Evolutionary conservation across 805 yeast species (phyloP), one percentile per base, ranked within the genome.

Genomic region (Clavispora santaluciae): DNA sequence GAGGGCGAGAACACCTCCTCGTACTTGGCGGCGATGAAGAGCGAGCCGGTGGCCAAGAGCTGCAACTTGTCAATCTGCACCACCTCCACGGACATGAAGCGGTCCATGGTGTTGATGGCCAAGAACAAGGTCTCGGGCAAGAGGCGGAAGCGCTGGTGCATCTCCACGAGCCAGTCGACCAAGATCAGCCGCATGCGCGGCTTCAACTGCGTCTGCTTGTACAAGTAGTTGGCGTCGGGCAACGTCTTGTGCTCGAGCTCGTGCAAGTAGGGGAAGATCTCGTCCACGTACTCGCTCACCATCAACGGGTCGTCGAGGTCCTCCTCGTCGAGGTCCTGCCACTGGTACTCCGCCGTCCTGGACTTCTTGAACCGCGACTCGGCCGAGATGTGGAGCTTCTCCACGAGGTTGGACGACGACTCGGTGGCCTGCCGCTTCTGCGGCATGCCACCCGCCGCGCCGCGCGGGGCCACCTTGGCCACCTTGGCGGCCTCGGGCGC

Each of bases 91-190:
- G 89, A 78, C 76, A 90, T 76, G 62, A 85, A 88, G 50, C 96
- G 67, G 64, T 90, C 97, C 86, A 89, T 83, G 40, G 86, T 64
- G 62, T 87, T 88, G 41, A 86, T 83, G 4, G 95, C 87, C 42
- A 89, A 68, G 55, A 79, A 86, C 42, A 90, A 73, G 7, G 95
- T 86, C 63, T 89, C 96, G 1, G 95, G 95, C 33, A 84, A 71
- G 47, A 90, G 73, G 49, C 90, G 75, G 63, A 89, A 89, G 59
- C 86, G 76, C 50, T 80, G 70, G 66, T 88, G 96, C 59, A 89
- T 90, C 58, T 87, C 95, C 9, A 87, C 87, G 50, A 89, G 71
- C 97, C 97, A 89, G 64, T 90, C 96, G n/a, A 89, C 87, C 43
- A 89, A 67, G 39, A 89, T 85, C 6, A 88, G 81, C 50, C 97